Percentiles rank a stretch among this genome's conserved stretches.
Evolutionary conservation across 192 early-diverging fungal genomes (phyloP).

Genomic region (Bifiguratus adelaidae): DNA sequence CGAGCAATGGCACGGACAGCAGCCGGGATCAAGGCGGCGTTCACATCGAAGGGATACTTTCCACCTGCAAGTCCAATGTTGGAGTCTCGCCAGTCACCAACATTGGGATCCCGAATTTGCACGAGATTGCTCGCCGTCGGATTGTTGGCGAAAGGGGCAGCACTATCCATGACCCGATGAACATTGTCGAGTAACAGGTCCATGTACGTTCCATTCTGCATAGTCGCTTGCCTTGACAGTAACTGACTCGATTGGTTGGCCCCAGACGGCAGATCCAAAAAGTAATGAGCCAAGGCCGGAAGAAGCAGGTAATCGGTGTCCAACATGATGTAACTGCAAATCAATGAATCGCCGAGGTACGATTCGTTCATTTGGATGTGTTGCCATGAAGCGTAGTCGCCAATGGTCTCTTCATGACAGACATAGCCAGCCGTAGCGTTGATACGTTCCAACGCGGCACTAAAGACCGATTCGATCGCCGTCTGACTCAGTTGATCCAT

Average conservation of each 20-base stretch:
- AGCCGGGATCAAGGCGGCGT: not conserved
- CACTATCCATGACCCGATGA: not conserved
- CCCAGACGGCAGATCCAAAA: not conserved
- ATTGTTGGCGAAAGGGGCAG: not conserved
- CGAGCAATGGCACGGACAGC: not conserved
- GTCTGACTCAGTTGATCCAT: not conserved
- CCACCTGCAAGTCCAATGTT: not conserved
- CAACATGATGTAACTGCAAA: conserved; percentile 3
- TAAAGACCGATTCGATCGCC: not conserved
- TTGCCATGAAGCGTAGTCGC: conserved; percentile 3
- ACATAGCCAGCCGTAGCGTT: conserved; percentile 1
- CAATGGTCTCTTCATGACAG: conserved; percentile 3
- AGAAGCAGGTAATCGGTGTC: conserved; percentile 1
- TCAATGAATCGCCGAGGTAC: not conserved
- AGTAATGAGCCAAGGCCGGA: conserved; percentile 2
- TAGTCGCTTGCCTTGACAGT: not conserved
- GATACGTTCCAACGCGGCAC: not conserved
- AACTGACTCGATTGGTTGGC: not conserved
- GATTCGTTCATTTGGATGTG: not conserved
- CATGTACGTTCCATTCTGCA: not conserved
- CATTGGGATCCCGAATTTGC: not conserved
- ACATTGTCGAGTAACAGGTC: not conserved
- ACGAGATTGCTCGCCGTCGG: not conserved
- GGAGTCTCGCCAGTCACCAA: conserved; percentile 4
- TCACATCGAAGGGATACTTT: not conserved